Conservation (phyloP, 148 eudicot genomes). For the Silene conica region DNA sequence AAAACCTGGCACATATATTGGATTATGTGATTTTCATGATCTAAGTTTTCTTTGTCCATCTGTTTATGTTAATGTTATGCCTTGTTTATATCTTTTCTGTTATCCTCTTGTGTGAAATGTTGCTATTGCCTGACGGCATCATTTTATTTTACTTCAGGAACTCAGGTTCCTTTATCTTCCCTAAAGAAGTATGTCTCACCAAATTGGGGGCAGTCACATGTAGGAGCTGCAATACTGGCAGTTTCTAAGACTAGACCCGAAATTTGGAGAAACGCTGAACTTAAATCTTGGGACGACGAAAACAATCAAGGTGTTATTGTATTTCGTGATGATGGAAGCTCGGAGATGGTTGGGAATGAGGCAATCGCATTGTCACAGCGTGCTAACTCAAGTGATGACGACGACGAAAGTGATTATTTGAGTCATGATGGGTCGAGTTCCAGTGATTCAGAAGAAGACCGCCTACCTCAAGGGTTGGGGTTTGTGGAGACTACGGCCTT, state of each 20-base stretch:
- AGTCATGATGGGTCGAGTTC: conserved; percentile 49
- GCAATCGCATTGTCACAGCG: conserved; percentile 59
- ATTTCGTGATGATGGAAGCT: conserved; percentile 60
- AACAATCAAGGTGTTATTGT: conserved; percentile 45
- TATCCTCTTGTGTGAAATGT: background rate
- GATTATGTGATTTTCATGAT: background rate
- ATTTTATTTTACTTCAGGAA: conserved; percentile 41
- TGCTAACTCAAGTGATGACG: conserved; percentile 56
- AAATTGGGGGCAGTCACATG: conserved; percentile 51
- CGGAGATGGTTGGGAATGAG: conserved; percentile 53
- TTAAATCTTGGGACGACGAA: conserved; percentile 74
- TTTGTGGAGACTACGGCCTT: conserved; percentile 55
- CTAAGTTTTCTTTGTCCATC: conserved; percentile 4
- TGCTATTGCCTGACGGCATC: background rate
- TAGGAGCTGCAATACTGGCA: conserved; percentile 75
- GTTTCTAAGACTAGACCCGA: conserved; percentile 42
- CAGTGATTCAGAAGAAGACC: conserved; percentile 57
- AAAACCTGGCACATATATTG: background rate
- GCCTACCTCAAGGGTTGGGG: conserved; percentile 53
- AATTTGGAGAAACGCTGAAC: conserved; percentile 91
- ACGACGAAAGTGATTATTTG: conserved; percentile 42
- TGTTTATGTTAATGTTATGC: background rate
- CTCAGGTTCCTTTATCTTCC: conserved; percentile 53
- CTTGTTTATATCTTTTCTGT: background rate
- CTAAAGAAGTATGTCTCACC: conserved; percentile 64